phyloP scores from a whole-genome alignment of 2,329 filamentous ascomycete genomes.

The Onygena corvina region DNA sequence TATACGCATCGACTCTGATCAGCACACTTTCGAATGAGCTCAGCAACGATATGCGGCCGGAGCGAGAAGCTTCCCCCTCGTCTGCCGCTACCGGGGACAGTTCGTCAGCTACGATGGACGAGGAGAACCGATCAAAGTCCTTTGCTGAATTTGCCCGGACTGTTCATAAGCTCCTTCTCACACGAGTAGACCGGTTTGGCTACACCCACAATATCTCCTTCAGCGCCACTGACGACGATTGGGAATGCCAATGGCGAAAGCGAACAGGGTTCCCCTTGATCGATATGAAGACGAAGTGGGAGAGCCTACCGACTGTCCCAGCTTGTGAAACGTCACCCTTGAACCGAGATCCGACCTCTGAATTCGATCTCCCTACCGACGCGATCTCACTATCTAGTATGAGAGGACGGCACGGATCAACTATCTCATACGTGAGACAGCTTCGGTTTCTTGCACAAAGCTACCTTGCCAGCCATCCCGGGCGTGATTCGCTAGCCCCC shows the following conservation, averaged over 20 bases:
- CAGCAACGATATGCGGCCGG: no score
- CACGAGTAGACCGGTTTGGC: not conserved
- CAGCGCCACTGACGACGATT: conserved; percentile 16
- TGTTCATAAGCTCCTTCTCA: not conserved
- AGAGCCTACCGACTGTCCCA: not conserved
- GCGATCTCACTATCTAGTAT: not conserved
- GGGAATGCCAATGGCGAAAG: conserved; percentile 13
- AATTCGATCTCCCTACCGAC: not conserved
- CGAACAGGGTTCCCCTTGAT: conserved; percentile 14
- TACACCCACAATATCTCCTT: conserved; percentile 14
- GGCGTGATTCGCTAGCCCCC: conserved; percentile 5
- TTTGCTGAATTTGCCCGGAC: conserved; percentile 8
- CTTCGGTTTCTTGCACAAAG: not conserved
- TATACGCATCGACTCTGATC: conserved; percentile 9
- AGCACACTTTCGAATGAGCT: conserved; percentile 5
- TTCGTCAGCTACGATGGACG: conserved; percentile 8
- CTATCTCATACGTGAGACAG: not conserved
- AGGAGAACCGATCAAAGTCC: conserved; percentile 10
- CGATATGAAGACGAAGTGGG: conserved; percentile 15
- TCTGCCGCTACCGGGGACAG: not conserved
- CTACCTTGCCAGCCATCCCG: conserved; percentile 6
- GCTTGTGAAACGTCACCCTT: not conserved
- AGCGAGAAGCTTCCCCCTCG: not conserved
- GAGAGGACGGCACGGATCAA: not conserved
- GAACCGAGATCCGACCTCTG: not conserved